These are phyloP conservation scores for Onygenales sp. DNA, from an alignment of 2,329 filamentous ascomycete species.

Conservation along the genomic window DNA sequence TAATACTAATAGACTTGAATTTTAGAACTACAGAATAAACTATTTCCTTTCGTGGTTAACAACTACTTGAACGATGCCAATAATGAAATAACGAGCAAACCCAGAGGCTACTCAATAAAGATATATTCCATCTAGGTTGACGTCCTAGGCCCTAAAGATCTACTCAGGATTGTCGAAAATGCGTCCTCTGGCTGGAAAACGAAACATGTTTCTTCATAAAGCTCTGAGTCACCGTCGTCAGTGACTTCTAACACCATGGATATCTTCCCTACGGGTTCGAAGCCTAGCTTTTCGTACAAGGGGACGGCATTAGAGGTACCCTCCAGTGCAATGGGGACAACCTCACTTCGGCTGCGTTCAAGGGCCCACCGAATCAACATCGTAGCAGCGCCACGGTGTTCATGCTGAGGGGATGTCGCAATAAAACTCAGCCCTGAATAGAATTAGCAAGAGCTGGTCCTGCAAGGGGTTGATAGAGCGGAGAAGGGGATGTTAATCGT, in stretches of 20 bases:
- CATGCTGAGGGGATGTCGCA: slow-evolving; percentile 11
- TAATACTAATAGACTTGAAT: too few species aligned
- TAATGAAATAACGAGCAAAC: too few species aligned
- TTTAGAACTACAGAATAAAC: too few species aligned
- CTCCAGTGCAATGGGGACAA: slow-evolving; percentile 7
- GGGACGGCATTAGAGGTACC: slow-evolving; percentile 7
- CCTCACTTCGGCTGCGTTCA: slow-evolving; percentile 7
- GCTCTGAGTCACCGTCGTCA: slow-evolving; percentile 3
- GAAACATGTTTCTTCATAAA: slow-evolving; percentile 12
- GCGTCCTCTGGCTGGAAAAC: slow-evolving; percentile 5
- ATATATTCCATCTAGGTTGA: too few species aligned
- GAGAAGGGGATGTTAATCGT: not conserved
- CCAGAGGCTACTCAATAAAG: too few species aligned
- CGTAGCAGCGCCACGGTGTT: slow-evolving; percentile 12
- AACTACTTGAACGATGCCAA: too few species aligned
- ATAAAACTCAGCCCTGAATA: slow-evolving; percentile 13
- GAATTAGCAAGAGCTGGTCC: not conserved
- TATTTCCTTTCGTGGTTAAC: too few species aligned
- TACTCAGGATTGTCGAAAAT: too few species aligned
- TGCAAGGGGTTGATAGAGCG: not conserved
- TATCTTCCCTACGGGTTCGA: slow-evolving; percentile 7
- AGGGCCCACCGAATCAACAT: slow-evolving; percentile 13
- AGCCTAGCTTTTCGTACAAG: slow-evolving; percentile 10
- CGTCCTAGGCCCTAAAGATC: too few species aligned
- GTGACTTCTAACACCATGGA: slow-evolving; percentile 8